A percentile compares a stretch with the other conserved stretches of the same genome.
These are phyloP conservation scores for Boletus vinaceobasis DNA, from an alignment of 768 basidiomycete genomes.

Conservation along the genomic window DNA sequence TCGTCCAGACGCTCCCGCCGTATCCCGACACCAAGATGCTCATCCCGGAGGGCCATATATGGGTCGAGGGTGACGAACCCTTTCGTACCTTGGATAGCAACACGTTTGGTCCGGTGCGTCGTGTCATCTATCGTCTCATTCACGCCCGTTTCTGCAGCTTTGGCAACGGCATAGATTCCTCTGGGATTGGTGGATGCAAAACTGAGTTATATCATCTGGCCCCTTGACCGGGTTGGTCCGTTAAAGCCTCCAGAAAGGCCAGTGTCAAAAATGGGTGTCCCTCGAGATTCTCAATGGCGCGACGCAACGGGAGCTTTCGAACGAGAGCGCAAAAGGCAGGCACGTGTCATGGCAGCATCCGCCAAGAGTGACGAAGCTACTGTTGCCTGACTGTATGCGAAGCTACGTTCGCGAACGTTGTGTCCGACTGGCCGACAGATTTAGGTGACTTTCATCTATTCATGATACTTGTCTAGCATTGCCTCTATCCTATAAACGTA, in stretches of 20 bases:
- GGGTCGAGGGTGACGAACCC: constrained; percentile 57
- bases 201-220: constrained; percentile 51
- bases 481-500: background rate
- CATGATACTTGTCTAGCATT: background rate
- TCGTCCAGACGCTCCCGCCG: constrained; percentile 64
- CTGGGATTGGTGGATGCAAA: constrained; percentile 49
- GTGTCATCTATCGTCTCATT: background rate
- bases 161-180: constrained; percentile 33
- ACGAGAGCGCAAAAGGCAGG: constrained; percentile 25
- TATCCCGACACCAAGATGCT: constrained; percentile 52
- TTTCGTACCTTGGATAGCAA: constrained; percentile 67
- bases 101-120: constrained; percentile 61
- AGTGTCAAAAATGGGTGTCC: constrained; percentile 9
- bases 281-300: constrained; percentile 25
- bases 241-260: constrained; percentile 25
- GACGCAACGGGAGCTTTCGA: constrained; percentile 31
- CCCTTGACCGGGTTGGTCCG: constrained; percentile 44
- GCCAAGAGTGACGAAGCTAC: background rate
- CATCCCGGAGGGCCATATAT: constrained; percentile 62
- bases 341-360: constrained; percentile 14
- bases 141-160: background rate
- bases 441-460: background rate
- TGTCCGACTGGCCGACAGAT: background rate
- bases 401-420: background rate
- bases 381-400: constrained; percentile 2